These are phyloP conservation scores for Plantago major DNA, from an alignment of 257 asterid species.

Conservation along the genomic window DNA sequence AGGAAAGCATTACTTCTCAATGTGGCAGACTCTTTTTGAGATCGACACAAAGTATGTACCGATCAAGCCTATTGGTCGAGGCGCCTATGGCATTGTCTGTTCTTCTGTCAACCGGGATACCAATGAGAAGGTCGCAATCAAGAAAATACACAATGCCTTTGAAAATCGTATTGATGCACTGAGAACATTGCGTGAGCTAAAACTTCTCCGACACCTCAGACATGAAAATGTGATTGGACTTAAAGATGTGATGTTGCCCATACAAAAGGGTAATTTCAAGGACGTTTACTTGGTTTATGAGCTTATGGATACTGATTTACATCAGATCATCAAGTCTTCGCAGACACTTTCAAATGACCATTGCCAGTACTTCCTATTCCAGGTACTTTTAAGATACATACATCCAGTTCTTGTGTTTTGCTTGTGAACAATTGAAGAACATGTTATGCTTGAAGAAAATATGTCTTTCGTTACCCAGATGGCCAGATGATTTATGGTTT, in stretches of 20 bases:
- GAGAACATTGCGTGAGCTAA: conserved; percentile 57
- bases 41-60: conserved; percentile 63
- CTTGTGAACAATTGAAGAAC: neutral
- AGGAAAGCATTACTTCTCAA: conserved; percentile 58
- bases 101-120: conserved; percentile 55
- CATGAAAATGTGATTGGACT: conserved; percentile 64
- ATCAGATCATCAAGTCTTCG: conserved; percentile 59
- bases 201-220: conserved; percentile 60
- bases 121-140: conserved; percentile 62
- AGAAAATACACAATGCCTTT: conserved; percentile 58
- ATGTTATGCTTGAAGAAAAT: neutral
- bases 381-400: conserved; percentile 31
- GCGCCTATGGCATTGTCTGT: conserved; percentile 68
- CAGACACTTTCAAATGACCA: conserved; percentile 57
- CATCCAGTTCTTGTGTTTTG: neutral
- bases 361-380: conserved; percentile 65
- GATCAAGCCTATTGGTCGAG: conserved; percentile 67
- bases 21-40: conserved; percentile 66
- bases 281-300: conserved; percentile 60
- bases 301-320: conserved; percentile 27
- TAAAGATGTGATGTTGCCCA: conserved; percentile 59
- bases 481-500: no score
- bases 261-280: conserved; percentile 53
- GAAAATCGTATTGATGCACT: conserved; percentile 60
- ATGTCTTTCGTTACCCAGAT: no score